Conservation (phyloP, 2,329 filamentous ascomycete genomes). For the Pseudocercospora musae region DNA sequence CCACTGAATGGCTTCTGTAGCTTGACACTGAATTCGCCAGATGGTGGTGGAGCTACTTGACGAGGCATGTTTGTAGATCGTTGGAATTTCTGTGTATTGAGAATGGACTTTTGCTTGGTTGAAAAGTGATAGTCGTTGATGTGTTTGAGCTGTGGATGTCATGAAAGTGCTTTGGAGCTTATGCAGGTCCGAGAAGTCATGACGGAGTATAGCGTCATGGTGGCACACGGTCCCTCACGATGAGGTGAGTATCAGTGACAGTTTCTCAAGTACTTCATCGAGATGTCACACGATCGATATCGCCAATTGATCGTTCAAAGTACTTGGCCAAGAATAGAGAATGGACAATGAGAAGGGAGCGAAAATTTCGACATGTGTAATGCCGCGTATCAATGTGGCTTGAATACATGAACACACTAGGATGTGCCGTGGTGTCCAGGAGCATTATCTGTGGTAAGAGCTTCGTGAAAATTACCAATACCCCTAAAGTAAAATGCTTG, state of each 20-base stretch:
- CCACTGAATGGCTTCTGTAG: conserved; percentile 37
- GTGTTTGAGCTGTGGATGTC: not conserved
- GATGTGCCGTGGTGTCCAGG: not conserved
- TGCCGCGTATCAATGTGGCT: not conserved
- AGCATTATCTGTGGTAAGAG: not conserved
- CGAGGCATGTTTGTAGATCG: conserved; percentile 32
- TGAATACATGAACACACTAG: not conserved
- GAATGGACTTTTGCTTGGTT: not conserved
- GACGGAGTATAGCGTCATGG: not conserved
- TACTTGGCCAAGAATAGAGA: not conserved
- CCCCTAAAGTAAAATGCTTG: not conserved
- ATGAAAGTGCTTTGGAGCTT: not conserved
- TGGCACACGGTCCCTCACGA: not conserved
- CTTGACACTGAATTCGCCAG: conserved; percentile 35
- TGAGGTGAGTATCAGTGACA: not conserved
- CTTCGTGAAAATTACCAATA: not conserved
- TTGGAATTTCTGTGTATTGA: not conserved
- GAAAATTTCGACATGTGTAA: not conserved
- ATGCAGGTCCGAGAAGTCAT: conserved; percentile 1
- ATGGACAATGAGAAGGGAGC: not conserved
- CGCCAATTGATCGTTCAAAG: not conserved
- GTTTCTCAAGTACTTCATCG: not conserved
- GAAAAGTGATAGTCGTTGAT: not conserved
- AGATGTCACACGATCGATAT: not conserved
- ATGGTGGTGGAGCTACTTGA: conserved; percentile 36